Evolutionary conservation across 2,329 filamentous ascomycete species (phyloP).

Genomic region (Botryotinia calthae): DNA sequence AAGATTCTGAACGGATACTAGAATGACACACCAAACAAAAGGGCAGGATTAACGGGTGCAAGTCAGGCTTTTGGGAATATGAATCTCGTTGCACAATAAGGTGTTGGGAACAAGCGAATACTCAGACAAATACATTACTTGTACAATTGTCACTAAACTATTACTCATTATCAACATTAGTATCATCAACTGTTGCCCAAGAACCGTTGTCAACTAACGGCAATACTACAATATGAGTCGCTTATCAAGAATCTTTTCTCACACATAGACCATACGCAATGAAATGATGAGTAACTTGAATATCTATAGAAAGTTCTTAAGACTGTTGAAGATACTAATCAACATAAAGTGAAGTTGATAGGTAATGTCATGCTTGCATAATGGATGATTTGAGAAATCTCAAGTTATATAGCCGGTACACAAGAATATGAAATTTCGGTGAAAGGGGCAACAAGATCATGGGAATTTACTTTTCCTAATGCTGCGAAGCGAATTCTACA

Average conservation of each 20-base stretch:
- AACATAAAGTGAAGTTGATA: background rate
- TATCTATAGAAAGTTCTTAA: background rate
- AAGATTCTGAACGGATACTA: background rate
- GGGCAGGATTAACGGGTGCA: background rate
- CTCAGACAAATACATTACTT: background rate
- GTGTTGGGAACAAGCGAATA: background rate
- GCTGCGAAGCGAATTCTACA: background rate
- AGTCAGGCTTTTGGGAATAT: background rate
- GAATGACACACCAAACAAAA: rapidly evolving
- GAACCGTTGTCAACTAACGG: background rate
- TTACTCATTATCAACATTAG: background rate
- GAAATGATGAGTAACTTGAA: background rate
- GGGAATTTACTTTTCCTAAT: background rate
- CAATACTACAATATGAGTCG: background rate
- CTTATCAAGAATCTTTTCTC: background rate
- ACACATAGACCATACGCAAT: background rate
- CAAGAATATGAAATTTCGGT: background rate
- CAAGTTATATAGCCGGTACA: background rate
- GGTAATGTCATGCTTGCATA: background rate
- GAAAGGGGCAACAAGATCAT: background rate
- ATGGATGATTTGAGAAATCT: background rate
- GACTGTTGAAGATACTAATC: background rate
- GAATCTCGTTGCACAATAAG: background rate
- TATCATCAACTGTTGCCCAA: background rate
- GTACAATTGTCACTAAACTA: background rate